Evolutionary conservation across 2,329 filamentous ascomycete genomes (phyloP).

Genomic region (Sporothrix protearum): DNA sequence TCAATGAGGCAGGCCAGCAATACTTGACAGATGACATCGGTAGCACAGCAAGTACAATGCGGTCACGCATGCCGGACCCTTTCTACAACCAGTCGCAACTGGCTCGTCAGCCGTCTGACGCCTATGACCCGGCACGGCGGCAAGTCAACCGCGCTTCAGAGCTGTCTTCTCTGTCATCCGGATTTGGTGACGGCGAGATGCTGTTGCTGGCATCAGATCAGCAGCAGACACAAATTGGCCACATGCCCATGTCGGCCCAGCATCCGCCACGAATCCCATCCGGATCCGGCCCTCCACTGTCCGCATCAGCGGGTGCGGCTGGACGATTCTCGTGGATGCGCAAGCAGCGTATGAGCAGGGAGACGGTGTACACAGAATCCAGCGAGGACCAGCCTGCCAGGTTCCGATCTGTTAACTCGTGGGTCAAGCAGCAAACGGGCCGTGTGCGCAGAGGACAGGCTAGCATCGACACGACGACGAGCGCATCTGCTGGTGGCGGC

Average conservation of each 20-base stretch:
- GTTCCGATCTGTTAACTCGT: constrained; percentile 58
- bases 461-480: constrained; percentile 31
- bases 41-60: constrained; percentile 32
- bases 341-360: constrained; percentile 33
- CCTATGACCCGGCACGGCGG: constrained; percentile 37
- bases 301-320: constrained; percentile 24
- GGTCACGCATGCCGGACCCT: constrained; percentile 38
- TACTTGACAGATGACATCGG: neutral
- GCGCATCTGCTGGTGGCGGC: neutral
- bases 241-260: constrained; percentile 18
- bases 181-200: constrained; percentile 61
- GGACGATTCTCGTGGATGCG: constrained; percentile 28
- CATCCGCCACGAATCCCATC: constrained; percentile 11
- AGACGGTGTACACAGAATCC: constrained; percentile 51
- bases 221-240: neutral
- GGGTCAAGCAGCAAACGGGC: constrained; percentile 62
- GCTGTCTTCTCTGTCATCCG: constrained; percentile 60
- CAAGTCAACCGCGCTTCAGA: constrained; percentile 46
- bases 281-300: neutral
- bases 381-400: constrained; percentile 54
- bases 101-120: constrained; percentile 38
- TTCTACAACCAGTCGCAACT: constrained; percentile 42
- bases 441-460: constrained; percentile 49
- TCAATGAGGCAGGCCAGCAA: neutral
- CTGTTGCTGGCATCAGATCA: constrained; percentile 38